A percentile compares a stretch with the other conserved stretches of the same genome.
Conservation (phyloP, 202 grass and related monocot genomes). For the Tripidium arundinaceum region DNA sequence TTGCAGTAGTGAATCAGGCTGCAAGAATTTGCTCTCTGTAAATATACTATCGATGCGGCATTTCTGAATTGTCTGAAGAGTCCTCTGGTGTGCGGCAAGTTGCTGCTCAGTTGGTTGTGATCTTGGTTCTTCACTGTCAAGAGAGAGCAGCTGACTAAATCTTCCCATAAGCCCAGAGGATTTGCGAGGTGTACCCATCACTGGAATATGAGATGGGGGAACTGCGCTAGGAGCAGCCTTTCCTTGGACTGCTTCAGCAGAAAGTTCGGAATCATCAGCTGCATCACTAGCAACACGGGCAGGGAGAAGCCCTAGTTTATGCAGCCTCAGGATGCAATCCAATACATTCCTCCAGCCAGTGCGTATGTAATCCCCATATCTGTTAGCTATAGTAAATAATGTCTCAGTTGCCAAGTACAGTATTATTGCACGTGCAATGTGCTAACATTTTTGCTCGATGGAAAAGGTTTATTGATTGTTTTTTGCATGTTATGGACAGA, state of each 20-base stretch:
- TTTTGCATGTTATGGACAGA: slow-evolving; percentile 51
- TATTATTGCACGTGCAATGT: not conserved
- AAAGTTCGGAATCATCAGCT: slow-evolving; percentile 79
- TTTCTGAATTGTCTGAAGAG: slow-evolving; percentile 94
- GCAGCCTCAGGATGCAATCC: slow-evolving; percentile 95
- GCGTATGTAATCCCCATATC: slow-evolving; percentile 85
- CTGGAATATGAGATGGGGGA: slow-evolving; percentile 73
- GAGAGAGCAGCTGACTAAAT: slow-evolving; percentile 94
- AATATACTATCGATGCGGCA: slow-evolving; percentile 94
- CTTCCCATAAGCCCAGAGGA: slow-evolving; percentile 99
- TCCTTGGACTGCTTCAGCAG: slow-evolving; percentile 72
- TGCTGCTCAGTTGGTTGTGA: slow-evolving; percentile 98
- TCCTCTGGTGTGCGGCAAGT: slow-evolving; percentile 91
- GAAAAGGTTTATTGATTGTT: not conserved
- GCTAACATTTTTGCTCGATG: not conserved
- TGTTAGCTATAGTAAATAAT: slow-evolving; percentile 85
- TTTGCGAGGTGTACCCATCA: slow-evolving; percentile 80
- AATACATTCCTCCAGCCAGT: slow-evolving; percentile 97
- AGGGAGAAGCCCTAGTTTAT: slow-evolving; percentile 93
- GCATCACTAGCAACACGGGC: slow-evolving; percentile 93
- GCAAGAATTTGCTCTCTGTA: too few species aligned
- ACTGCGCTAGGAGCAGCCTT: slow-evolving; percentile 69
- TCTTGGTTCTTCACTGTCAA: slow-evolving; percentile 93
- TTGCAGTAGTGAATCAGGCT: too few species aligned
- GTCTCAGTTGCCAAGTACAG: slow-evolving; percentile 82